Base-by-base conservation (phyloP, 2,329 filamentous ascomycete species). In the Paecilomyces niveus region DNA sequence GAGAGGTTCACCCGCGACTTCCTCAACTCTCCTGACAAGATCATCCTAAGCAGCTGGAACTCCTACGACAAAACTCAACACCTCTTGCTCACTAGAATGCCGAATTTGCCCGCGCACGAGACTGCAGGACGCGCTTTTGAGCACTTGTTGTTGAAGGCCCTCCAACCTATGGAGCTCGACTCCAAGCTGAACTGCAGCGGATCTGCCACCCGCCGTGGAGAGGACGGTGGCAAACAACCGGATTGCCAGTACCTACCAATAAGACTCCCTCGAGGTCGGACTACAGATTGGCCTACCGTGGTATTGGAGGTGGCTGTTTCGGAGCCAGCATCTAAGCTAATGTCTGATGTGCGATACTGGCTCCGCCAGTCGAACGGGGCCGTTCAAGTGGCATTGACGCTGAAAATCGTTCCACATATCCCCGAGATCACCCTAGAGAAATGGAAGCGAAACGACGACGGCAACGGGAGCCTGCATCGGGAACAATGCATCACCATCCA, bases 21-120 rank as follows among this genome's bases (percentile, higher is more conserved):
- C 56, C 56, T 58, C 11, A 55, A 58, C 35, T 58, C 56, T 52
- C 15, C 54, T 51, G 24, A 55, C 35, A 35, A 51, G n/a, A 32
- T 54, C 18, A 29, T 58, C 50, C 24, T 51, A 18, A 31, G 56
- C 33, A 54, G 53, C 56, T 58, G 56, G 56, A 58, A 55, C 49
- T 58, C 56, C 21, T 58, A 55, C 35, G 18, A 55, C 56, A 53
- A 29, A 54, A 13, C 56, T n/a, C 32, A 58, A 58, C 35, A 54
- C 45, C 52, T 58, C 39, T 53, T 58, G 24, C 56, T 58, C 15
- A 53, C 54, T 35, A 58, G 24, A 50, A 54, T 58, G 53, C 15
- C 56, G 15, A 32, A 24, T 51, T 7, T 11, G 11, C 11, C 11
- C 2, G 31, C 31, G 2, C 31, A 32, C 7, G 31, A 32, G 11